Percentiles rank a stretch among this genome's conserved stretches.
Evolutionary conservation across 768 basidiomycete genomes (phyloP).

Genomic region (Cytidiella melzeri): DNA sequence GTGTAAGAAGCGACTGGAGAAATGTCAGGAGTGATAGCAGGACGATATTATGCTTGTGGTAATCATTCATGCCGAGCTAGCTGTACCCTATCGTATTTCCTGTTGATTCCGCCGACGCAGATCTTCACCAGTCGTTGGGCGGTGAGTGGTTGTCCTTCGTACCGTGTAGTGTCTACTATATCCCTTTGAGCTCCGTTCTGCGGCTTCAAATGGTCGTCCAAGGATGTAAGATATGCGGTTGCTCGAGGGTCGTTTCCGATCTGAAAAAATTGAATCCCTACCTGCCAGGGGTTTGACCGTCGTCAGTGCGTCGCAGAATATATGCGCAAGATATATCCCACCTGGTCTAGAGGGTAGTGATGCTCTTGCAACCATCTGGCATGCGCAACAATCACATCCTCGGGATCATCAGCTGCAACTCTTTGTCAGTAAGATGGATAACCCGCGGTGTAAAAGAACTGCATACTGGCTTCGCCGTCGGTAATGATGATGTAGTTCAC

Average conservation of each 20-base stretch:
- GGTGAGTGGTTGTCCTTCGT: conserved; percentile 35
- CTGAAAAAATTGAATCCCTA: conserved; percentile 71
- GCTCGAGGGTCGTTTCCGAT: conserved; percentile 45
- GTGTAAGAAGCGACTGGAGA: too few species aligned
- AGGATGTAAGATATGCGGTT: conserved; percentile 38
- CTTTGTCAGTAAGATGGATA: too few species aligned
- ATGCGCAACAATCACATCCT: background rate
- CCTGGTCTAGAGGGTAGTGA: background rate
- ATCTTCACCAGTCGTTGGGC: conserved; percentile 53
- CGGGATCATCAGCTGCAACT: background rate
- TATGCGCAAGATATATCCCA: background rate
- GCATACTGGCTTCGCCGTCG: background rate
- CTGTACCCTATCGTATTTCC: conserved; percentile 43
- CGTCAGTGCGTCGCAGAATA: background rate
- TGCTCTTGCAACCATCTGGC: background rate
- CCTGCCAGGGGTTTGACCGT: conserved; percentile 28
- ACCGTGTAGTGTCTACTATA: conserved; percentile 68
- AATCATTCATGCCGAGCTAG: too few species aligned
- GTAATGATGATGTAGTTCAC: background rate
- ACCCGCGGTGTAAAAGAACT: too few species aligned
- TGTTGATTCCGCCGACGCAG: conserved; percentile 61
- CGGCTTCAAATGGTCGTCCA: conserved; percentile 48
- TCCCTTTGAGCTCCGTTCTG: conserved; percentile 42
- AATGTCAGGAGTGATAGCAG: too few species aligned
- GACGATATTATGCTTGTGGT: too few species aligned